Evolutionary conservation across 164 flowering plant genomes (phyloP), one percentile per base, ranked within the genome.

Genomic region (Vitis amurensis): DNA sequence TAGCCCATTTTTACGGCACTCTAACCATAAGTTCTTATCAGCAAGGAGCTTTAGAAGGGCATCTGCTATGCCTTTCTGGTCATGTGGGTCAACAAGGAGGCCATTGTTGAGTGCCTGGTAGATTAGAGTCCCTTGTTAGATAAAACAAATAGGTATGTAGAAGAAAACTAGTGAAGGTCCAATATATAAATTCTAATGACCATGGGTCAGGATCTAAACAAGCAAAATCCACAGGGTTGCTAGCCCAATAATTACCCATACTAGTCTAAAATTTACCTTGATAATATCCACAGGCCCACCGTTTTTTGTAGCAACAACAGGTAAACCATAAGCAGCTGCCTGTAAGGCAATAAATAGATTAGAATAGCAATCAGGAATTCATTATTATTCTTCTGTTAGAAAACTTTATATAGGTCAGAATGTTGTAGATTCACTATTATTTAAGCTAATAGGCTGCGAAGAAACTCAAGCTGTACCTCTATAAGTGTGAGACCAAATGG

Each of bases 251-350:
- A 37, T 37, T 37, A 37, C 7, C 7, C 7, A 37, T 37, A 3
- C 44, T 37, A 37, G 44, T 37, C 44, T 37, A 37, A 37, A 37
- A 37, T 37, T 70, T 73, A 84, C 94, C 90, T 86, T 88, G 67
- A 79, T 70, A 63, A 90, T 90, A 69, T 90, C 94, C 16, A 90
- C 95, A 1, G 92, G 91, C 6, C 95, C 95, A 11, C 95, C 92
- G 68, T 88, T 90, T 74, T 88, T 86, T 0, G 91, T 88, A 61
- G 92, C 92, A 30, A 88, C 92, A 48, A 84, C 78, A 10, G 91
- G 92, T 52, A 88, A 75, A 66, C 92, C 95, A 78, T 88, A 86
- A 57, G 95, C 95, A 15, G 95, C 82, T 56, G 95, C 95, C 94
- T 90, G 85, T 37, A 37, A 37, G 44, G 44, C 70, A 66, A 68